A percentile compares a stretch with the other conserved stretches of the same genome.
Conservation (phyloP, 179 eudicot genomes). For the Amaranthus tricolor region DNA sequence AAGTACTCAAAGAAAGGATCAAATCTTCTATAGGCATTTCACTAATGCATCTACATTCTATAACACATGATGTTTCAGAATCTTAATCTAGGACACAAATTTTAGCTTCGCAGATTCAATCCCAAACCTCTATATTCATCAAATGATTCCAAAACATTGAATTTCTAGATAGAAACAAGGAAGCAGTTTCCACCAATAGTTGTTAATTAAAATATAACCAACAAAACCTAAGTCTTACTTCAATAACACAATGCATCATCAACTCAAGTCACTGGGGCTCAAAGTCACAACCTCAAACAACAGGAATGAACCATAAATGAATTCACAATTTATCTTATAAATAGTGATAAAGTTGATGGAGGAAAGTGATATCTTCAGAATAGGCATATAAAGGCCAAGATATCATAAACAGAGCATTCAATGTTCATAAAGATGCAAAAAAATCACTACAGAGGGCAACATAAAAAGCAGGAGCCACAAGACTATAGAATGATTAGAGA, state of each 20-base stretch:
- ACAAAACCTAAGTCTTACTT: background rate
- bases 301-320: background rate
- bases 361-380: background rate
- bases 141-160: background rate
- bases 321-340: background rate
- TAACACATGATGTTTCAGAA: background rate
- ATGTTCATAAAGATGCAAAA: background rate
- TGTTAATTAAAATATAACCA: background rate
- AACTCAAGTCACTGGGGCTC: background rate
- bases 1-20: background rate
- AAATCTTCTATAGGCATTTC: background rate
- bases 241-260: background rate
- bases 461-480: background rate
- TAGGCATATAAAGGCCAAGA: background rate
- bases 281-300: background rate
- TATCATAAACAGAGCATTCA: background rate
- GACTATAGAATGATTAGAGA: background rate
- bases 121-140: background rate
- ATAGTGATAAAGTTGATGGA: too few species aligned
- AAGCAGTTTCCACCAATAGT: background rate
- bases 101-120: background rate
- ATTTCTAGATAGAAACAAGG: background rate
- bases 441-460: background rate
- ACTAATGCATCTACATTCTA: background rate
- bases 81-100: background rate